Base-by-base conservation (phyloP, 306 rosid genomes). In the Rosa multiflora region DNA sequence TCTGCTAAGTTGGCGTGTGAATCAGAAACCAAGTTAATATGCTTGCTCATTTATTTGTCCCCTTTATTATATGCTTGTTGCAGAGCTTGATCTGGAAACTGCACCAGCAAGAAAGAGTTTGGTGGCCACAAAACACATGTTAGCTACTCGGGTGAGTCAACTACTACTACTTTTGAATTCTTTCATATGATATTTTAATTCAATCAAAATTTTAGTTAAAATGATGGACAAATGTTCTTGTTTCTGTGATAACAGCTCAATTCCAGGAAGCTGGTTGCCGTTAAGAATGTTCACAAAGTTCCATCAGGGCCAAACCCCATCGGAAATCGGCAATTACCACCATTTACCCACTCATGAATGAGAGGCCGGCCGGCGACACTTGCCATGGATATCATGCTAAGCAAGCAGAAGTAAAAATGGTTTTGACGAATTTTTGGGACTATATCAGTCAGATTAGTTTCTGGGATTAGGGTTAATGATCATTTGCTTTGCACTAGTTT, bases 301-400 rank as follows among this genome's bases (percentile, higher is more conserved):
- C 84, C 87, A 49, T 84, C 84, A 29, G 69, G 81, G 58, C 87
- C 79, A 5, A 84, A 72, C 58, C 87, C 84, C 26, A 80, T 72
- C 6, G 84, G 84, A 21, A 84, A 84, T 73, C 51, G 51, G 72
- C 69, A 76, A 11, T 66, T 6, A 39, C 87, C 78, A 26, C 87
- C 86, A 55, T 39, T 10, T 49, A 67, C 35, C 76, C 11, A 47
- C 18, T 21, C 83, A 76, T 39, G 32, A 46, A 39, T 64, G 81
- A 79, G 78, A 83, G 29, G 18, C 29, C 3, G 32, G 12, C 3
- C 29, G 78, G 20, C 35, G 48, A 44, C 26, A 49, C 29, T 52
- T 42, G 10, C 17, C 20, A 10, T 20, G 47, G 23, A 4, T 12
- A 43, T 20, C 40, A 20, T 39, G 70, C 32, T 79, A 67, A 75